Base-by-base conservation (phyloP, 1,284 basidiomycete species). In the Pseudozyma thailandica region DNA sequence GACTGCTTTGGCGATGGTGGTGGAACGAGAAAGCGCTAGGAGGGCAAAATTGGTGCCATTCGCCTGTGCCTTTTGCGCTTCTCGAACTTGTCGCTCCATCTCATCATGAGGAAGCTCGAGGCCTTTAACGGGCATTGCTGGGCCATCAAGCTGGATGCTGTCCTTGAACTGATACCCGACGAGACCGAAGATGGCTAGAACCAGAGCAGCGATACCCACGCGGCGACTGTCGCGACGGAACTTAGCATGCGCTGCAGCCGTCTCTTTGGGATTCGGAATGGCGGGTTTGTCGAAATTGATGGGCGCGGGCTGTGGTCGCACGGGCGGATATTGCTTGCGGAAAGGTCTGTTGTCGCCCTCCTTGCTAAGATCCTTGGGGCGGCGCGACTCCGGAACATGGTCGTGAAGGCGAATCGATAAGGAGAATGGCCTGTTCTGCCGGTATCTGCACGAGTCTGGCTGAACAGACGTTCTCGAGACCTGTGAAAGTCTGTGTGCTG, bases 211-310 rank as follows among this genome's bases (percentile, higher is more conserved):
- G 18, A 49, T 26, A 8, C 52, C 53, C 15, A 49, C 59, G 0
- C 56, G 51, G 12, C 72, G 57, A 37, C 65, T 65, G 33, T 69
- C 53, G 21, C 56, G 64, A 31, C 73, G 60, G 43, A 82, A 82
- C n/a, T 61, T 53, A 28, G 70, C 71, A 45, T 82, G 77, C 9
- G 78, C 74, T 20, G 75, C 70, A 6, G 77, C 77, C 2, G 81
- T 78, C 38, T 79, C 73, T 27, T 70, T 68, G 10, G 80, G 79
- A 33, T 81, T 78, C 1, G 80, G 73, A 7, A 82, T 75, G 20
- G 81, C 81, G 10, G 80, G 80, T 55, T 81, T 48, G 47, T 82
- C 79, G 45, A 80, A 82, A 42, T 70, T 62, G 54, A 76, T 76
- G 21, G 73, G 57, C 53, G 75, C 65, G 1, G 81, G 81, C 42